These are phyloP conservation scores for Furcasterigmium furcatum DNA, from an alignment of 2,329 filamentous ascomycete genomes.

Conservation along the genomic window DNA sequence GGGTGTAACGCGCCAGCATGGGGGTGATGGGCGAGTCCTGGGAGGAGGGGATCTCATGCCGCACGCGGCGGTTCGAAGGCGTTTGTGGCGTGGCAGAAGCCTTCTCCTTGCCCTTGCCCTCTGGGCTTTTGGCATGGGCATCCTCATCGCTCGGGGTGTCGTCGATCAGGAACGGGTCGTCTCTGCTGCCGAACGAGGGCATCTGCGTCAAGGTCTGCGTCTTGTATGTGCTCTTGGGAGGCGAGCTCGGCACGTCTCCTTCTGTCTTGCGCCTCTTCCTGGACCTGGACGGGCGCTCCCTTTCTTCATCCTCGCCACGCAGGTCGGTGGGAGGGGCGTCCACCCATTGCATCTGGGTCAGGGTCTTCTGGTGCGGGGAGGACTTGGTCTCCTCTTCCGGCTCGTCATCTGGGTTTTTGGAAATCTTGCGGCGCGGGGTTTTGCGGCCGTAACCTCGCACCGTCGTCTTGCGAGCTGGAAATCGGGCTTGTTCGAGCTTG, in stretches of 20 bases:
- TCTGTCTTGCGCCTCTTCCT: conserved; percentile 20
- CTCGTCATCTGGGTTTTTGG: background rate
- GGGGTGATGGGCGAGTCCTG: conserved; percentile 38
- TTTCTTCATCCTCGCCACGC: conserved; percentile 19
- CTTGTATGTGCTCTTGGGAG: conserved; percentile 20
- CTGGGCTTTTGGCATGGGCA: conserved; percentile 5
- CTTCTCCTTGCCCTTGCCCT: conserved; percentile 2
- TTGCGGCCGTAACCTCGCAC: conserved; percentile 28
- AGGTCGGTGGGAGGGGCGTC: conserved; percentile 15
- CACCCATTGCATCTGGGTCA: conserved; percentile 39
- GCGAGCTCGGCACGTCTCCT: conserved; percentile 24
- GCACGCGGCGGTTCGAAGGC: conserved; percentile 25
- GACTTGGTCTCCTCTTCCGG: background rate
- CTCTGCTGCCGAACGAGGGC: conserved; percentile 5
- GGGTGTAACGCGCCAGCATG: conserved; percentile 34
- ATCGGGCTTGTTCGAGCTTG: conserved; percentile 32
- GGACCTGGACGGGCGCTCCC: conserved; percentile 8
- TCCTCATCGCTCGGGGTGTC: conserved; percentile 33
- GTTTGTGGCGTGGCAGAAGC: conserved; percentile 38
- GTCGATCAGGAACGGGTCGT: conserved; percentile 19
- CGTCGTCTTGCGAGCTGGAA: conserved; percentile 28
- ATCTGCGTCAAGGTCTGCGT: conserved; percentile 41
- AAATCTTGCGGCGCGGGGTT: conserved; percentile 2
- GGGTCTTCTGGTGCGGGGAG: conserved; percentile 29
- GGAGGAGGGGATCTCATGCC: conserved; percentile 41